Conservation (phyloP, 257 asterid species). For the Solanum pimpinellifolium region DNA sequence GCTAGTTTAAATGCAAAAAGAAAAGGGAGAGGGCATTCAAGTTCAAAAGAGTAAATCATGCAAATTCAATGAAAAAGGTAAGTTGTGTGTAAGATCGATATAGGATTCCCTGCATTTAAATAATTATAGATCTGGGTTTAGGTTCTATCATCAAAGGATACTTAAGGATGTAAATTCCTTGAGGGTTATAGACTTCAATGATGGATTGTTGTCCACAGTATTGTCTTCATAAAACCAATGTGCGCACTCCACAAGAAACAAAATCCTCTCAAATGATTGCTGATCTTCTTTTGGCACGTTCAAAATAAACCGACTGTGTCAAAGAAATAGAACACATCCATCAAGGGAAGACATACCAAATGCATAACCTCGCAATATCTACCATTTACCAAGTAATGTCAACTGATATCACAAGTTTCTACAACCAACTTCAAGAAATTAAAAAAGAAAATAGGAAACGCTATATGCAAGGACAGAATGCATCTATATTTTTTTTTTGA, state of each 20-base stretch:
- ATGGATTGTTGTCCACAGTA: slow-evolving; percentile 85
- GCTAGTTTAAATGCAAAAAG: not conserved
- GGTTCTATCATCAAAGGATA: slow-evolving; percentile 41
- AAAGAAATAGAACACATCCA: not conserved
- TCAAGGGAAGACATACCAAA: not conserved
- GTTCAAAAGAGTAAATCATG: not conserved
- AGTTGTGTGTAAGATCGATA: not conserved
- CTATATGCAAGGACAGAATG: not conserved
- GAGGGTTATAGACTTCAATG: slow-evolving; percentile 80
- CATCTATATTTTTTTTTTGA: not conserved
- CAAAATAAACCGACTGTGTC: slow-evolving; percentile 89
- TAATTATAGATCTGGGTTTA: not conserved
- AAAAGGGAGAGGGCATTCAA: not conserved
- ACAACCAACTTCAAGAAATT: not conserved
- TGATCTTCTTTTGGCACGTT: slow-evolving; percentile 97
- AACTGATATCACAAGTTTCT: not conserved
- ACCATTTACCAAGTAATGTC: not conserved
- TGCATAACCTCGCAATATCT: not conserved
- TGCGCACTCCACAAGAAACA: slow-evolving; percentile 96
- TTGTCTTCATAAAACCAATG: slow-evolving; percentile 99
- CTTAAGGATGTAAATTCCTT: slow-evolving; percentile 87
- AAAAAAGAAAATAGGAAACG: not conserved
- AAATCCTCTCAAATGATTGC: slow-evolving; percentile 92
- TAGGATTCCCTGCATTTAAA: not conserved
- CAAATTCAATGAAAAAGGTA: not conserved